Evolutionary conservation across 768 basidiomycete species (phyloP).

Genomic region (Trametopsis cervina): DNA sequence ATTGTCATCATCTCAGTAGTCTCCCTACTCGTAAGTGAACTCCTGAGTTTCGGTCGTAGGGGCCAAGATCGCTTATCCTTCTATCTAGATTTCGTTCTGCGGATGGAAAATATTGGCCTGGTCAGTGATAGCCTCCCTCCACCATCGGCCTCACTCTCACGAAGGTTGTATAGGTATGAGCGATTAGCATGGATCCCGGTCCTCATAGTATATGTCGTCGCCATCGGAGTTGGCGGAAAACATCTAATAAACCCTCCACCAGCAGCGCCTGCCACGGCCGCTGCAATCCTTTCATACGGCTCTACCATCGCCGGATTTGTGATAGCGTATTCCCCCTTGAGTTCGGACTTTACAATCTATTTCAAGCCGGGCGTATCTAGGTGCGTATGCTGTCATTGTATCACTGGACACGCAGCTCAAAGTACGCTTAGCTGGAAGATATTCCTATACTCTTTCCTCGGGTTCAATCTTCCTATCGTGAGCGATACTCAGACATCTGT

Average conservation of each 20-base stretch:
- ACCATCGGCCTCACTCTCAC: neutral
- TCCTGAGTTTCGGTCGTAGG: neutral
- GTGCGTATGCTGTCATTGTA: constrained; percentile 24
- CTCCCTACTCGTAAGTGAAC: constrained; percentile 48
- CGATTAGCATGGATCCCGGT: constrained; percentile 73
- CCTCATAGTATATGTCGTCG: constrained; percentile 64
- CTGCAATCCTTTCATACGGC: constrained; percentile 54
- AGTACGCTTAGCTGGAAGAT: constrained; percentile 41
- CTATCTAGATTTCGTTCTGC: constrained; percentile 51
- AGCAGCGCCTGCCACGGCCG: constrained; percentile 45
- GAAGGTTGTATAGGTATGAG: constrained; percentile 52
- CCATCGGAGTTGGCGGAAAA: constrained; percentile 67
- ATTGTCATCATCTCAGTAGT: constrained; percentile 72
- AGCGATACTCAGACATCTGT: constrained; percentile 23
- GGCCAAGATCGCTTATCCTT: neutral
- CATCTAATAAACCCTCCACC: constrained; percentile 47
- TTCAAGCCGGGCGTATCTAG: constrained; percentile 51
- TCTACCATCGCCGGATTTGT: constrained; percentile 69
- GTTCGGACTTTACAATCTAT: constrained; percentile 74
- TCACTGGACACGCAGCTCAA: no score
- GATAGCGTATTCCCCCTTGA: constrained; percentile 52
- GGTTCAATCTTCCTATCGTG: constrained; percentile 56
- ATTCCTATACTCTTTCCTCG: constrained; percentile 59
- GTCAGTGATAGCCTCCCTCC: neutral
- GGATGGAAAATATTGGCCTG: constrained; percentile 55